A percentile compares a stretch with the other conserved stretches of the same genome.
These are phyloP conservation scores for Suhomyces kunorum DNA, from an alignment of 1,139 yeast species.

Conservation along the genomic window DNA sequence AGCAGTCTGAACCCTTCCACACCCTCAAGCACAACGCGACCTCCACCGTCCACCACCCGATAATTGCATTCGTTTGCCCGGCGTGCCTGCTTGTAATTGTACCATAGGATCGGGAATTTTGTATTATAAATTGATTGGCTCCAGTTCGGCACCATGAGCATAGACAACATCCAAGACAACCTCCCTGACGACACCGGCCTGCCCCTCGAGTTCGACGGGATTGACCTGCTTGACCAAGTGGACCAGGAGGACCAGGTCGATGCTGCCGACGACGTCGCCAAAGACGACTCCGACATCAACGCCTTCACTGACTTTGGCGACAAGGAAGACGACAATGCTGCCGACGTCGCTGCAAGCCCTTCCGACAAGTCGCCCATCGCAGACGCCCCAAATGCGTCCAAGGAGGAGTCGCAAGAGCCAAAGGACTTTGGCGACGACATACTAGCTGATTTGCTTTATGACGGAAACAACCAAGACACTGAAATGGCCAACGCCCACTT, in stretches of 20 bases:
- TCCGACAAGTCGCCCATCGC: background rate
- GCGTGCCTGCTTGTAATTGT: constrained; percentile 7
- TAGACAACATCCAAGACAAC: constrained; percentile 5
- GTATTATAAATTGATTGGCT: constrained; percentile 9
- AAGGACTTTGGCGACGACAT: constrained; percentile 6
- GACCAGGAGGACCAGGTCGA: constrained; percentile 1
- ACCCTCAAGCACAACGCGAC: constrained; percentile 8
- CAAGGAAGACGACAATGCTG: background rate
- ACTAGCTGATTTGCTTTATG: constrained; percentile 11
- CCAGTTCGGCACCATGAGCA: constrained; percentile 6
- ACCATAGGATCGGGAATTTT: constrained; percentile 7
- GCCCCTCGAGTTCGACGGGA: constrained; percentile 9
- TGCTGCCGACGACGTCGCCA: constrained; percentile 1
- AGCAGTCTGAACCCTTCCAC: constrained; percentile 1
- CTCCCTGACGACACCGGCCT: constrained; percentile 7
- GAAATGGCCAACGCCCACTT: constrained; percentile 2
- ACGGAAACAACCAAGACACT: constrained; percentile 1
- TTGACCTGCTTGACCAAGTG: constrained; percentile 4
- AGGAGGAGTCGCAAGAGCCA: background rate
- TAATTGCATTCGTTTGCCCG: constrained; percentile 3
- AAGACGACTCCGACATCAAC: constrained; percentile 2
- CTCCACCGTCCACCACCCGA: constrained; percentile 2
- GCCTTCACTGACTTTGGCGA: constrained; percentile 8
- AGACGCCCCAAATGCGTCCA: background rate
- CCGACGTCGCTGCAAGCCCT: background rate